phyloP scores from a whole-genome alignment of 768 basidiomycete species.

The Hortiboletus flavorubellus region DNA sequence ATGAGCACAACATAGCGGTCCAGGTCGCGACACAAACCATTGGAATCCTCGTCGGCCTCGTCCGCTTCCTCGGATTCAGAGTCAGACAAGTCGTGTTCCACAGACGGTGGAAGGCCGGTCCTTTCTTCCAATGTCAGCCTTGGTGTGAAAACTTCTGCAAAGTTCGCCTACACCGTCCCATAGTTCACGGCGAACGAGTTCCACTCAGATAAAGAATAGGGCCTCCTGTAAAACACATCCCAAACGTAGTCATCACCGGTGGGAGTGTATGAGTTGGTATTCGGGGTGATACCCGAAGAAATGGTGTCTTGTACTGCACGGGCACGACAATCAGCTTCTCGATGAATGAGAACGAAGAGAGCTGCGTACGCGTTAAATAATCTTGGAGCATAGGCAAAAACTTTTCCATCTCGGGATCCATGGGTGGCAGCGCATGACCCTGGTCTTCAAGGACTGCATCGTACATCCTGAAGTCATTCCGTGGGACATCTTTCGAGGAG shows the following conservation, averaged over 20 bases:
- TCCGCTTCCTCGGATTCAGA: slow-evolving; percentile 69
- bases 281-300: slow-evolving; percentile 8
- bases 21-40: slow-evolving; percentile 44
- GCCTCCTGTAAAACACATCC: slow-evolving; percentile 79
- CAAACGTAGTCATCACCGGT: slow-evolving; percentile 68
- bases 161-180: slow-evolving; percentile 56
- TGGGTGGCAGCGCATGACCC: slow-evolving; percentile 25
- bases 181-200: slow-evolving; percentile 52
- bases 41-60: slow-evolving; percentile 82
- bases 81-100: slow-evolving; percentile 52
- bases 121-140: slow-evolving; percentile 31
- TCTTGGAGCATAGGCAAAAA: slow-evolving; percentile 76
- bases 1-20: not conserved
- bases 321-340: not conserved
- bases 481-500: slow-evolving; percentile 47
- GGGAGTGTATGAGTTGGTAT: not conserved
- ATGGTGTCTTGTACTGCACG: slow-evolving; percentile 27
- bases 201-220: slow-evolving; percentile 57
- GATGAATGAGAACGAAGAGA: not conserved
- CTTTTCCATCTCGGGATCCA: slow-evolving; percentile 68
- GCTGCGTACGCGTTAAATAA: slow-evolving; percentile 56
- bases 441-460: slow-evolving; percentile 58
- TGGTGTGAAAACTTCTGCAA: not conserved
- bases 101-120: slow-evolving; percentile 59
- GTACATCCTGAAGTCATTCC: slow-evolving; percentile 60